Base-by-base conservation (phyloP, 2,329 filamentous ascomycete species). In the Neonectria faginata region DNA sequence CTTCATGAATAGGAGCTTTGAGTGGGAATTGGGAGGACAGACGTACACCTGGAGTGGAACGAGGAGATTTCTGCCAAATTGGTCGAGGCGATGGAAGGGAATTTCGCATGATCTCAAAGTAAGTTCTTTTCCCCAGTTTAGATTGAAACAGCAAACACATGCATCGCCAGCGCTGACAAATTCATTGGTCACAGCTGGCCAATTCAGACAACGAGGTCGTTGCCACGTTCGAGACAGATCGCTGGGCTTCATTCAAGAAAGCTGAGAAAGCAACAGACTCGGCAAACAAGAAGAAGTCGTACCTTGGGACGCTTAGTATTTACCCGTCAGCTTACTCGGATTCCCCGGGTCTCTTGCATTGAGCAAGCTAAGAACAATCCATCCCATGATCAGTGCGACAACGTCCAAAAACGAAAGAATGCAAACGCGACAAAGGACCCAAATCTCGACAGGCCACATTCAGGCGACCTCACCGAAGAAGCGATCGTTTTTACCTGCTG, bases 81-180 rank as follows among this genome's bases (percentile, higher is more conserved):
- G 47, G 47, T 41, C 33, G 6, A 60, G 36, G 33, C 33, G 41
- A 3, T 60, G 47, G 52, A 66, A 60, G 36, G 64, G 61, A 10
- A 41, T 66, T 12, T 58, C 56, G 0, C 64, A 66, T 11, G 57
- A 66, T 22, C 27, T 66, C 4, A 66, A 66, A 42, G 61, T 64
- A 64, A 36, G 14, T 12, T 22, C 16, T 18, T 3, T 18, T 5
- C 29, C 7, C 45, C 10, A 2, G 29, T 29, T 48, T 5, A 5
- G 1, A 18, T n/a, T 6, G 8, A 42, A n/a, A n/a, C n/a, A n/a
- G n/a, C n/a, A n/a, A n/a, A 12, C 9, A 20, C 7, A 42, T 42
- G 39, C 5, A 45, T 20, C 3, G n/a, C 12, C 18, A 12, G 29
- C 0, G 3, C 41, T 42, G n/a, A 39, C 33, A 3, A 12, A 22